Evolutionary conservation across 331 rosid genomes (phyloP).

Genomic region (Phaseolus coccineus): DNA sequence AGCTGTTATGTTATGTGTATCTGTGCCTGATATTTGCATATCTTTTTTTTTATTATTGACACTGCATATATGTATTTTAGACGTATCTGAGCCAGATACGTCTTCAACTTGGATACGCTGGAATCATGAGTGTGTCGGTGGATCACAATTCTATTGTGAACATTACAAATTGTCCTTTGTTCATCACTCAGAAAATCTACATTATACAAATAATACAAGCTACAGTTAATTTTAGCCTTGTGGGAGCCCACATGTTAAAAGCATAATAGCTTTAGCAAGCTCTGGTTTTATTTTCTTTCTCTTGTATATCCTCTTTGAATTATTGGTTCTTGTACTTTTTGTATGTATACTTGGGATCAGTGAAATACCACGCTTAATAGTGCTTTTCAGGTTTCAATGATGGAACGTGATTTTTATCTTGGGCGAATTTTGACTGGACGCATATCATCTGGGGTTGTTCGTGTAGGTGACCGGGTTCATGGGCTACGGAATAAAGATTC

Average conservation of each 20-base stretch:
- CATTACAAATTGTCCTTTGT: slow-evolving; percentile 13
- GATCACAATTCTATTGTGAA: background rate
- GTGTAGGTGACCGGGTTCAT: slow-evolving; percentile 89
- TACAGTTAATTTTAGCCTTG: slow-evolving; percentile 1
- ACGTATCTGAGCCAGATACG: too few species aligned
- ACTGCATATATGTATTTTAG: too few species aligned
- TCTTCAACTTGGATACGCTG: too few species aligned
- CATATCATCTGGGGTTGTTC: slow-evolving; percentile 74
- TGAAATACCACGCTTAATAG: slow-evolving; percentile 56
- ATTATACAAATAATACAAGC: slow-evolving; percentile 27
- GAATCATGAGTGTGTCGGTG: too few species aligned
- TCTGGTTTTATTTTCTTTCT: slow-evolving; percentile 36
- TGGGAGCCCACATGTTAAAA: background rate
- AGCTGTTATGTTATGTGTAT: too few species aligned
- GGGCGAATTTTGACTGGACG: slow-evolving; percentile 97
- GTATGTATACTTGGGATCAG: slow-evolving; percentile 41
- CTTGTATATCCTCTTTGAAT: background rate
- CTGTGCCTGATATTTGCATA: too few species aligned
- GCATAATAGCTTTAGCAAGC: slow-evolving; percentile 23
- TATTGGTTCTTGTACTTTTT: slow-evolving; percentile 7
- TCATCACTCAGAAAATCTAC: slow-evolving; percentile 26
- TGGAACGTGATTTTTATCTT: slow-evolving; percentile 91
- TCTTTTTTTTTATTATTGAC: too few species aligned
- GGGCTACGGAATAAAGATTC: slow-evolving; percentile 82
- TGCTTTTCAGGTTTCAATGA: slow-evolving; percentile 95